Percentiles rank a stretch among this genome's conserved stretches.
phyloP scores from a whole-genome alignment of 1,139 yeast genomes.

The Yamadazyma atmosphaerica region DNA sequence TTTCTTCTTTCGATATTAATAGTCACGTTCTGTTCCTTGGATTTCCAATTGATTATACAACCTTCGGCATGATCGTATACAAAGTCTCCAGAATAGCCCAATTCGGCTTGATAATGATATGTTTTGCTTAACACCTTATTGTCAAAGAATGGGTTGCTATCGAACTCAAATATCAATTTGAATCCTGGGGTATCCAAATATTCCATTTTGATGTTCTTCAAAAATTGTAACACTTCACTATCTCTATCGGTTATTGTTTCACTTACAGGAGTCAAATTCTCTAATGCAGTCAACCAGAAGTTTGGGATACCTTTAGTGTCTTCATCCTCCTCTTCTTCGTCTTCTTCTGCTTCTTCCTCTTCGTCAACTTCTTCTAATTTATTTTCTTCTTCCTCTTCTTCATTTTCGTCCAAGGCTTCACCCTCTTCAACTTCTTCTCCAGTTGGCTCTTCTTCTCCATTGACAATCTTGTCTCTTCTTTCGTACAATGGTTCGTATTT shows the following conservation, averaged over 20 bases:
- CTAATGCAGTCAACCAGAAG: slow-evolving; percentile 95
- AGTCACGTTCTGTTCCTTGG: slow-evolving; percentile 81
- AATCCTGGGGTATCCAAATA: slow-evolving; percentile 91
- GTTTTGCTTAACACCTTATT: slow-evolving; percentile 76
- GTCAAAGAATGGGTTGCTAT: slow-evolving; percentile 73
- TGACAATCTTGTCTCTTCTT: slow-evolving; percentile 70
- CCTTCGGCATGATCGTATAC: slow-evolving; percentile 98
- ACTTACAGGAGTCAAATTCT: slow-evolving; percentile 77
- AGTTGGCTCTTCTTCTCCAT: slow-evolving; percentile 77
- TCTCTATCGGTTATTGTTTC: slow-evolving; percentile 92
- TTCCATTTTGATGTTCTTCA: slow-evolving; percentile 75
- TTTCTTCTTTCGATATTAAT: slow-evolving; percentile 89
- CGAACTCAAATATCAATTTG: slow-evolving; percentile 79
- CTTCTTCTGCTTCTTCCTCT: slow-evolving; percentile 47
- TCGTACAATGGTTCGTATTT: slow-evolving; percentile 78
- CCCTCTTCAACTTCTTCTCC: slow-evolving; percentile 78
- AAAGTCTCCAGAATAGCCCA: slow-evolving; percentile 94
- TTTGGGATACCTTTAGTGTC: slow-evolving; percentile 77
- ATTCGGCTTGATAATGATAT: slow-evolving; percentile 90
- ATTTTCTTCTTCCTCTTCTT: slow-evolving; percentile 35
- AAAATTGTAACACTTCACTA: slow-evolving; percentile 71
- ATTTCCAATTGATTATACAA: slow-evolving; percentile 78
- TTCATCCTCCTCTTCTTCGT: slow-evolving; percentile 40
- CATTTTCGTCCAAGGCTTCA: slow-evolving; percentile 58
- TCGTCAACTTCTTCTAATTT: slow-evolving; percentile 36